Conservation (phyloP, 495 filamentous ascomycete genomes). For the Cercophora newfieldiana region DNA sequence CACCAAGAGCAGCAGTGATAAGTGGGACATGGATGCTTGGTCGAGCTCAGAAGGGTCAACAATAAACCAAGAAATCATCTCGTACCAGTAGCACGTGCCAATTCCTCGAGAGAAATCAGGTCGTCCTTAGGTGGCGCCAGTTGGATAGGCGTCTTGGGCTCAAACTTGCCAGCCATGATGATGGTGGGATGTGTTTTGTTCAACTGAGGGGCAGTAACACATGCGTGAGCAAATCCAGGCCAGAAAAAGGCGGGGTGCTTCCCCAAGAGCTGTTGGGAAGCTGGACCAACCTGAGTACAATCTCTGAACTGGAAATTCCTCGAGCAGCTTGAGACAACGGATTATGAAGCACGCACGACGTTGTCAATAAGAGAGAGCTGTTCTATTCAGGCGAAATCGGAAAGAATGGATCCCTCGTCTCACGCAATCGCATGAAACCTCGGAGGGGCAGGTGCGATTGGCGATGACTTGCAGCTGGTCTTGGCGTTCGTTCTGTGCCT, state of each 20-base stretch:
- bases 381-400: not conserved
- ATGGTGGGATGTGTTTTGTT: constrained; percentile 6
- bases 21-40: too few species aligned
- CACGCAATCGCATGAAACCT: constrained; percentile 13
- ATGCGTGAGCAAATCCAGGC: not conserved
- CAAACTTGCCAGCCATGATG: constrained; percentile 68
- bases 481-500: not conserved
- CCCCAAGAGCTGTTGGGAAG: not conserved
- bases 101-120: constrained; percentile 69
- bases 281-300: not conserved
- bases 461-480: not conserved
- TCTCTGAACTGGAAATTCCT: not conserved
- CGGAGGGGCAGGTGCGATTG: not conserved
- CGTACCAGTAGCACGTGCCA: constrained; percentile 82
- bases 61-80: not conserved
- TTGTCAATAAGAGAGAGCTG: not conserved
- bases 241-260: not conserved
- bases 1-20: too few species aligned
- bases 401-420: constrained; percentile 1
- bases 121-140: constrained; percentile 88
- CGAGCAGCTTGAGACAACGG: not conserved
- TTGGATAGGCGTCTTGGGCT: constrained; percentile 78
- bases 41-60: too few species aligned
- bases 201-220: not conserved
- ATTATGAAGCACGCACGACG: not conserved